A percentile compares a stretch with the other conserved stretches of the same genome.
Conservation (phyloP, 148 eudicot genomes). For the Cornus kousa region DNA sequence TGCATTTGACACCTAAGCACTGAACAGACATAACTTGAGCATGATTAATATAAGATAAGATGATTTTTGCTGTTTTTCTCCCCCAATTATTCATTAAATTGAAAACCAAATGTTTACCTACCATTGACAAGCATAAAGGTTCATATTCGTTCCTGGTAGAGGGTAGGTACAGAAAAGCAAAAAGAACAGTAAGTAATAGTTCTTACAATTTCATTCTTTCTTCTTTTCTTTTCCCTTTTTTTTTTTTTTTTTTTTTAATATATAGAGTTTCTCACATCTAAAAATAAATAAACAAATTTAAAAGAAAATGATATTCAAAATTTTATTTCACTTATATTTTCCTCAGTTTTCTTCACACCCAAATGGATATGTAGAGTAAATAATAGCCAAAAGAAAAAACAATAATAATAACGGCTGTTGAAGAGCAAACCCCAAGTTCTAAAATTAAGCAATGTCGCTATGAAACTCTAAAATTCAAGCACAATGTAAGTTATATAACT, state of each 20-base stretch:
- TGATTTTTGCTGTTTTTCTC: neutral
- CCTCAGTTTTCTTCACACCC: neutral
- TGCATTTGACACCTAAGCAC: neutral
- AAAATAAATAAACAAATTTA: neutral
- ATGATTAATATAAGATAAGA: neutral
- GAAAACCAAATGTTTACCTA: constrained; percentile 9
- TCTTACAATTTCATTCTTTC: too few species aligned
- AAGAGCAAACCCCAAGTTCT: neutral
- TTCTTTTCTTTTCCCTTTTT: too few species aligned
- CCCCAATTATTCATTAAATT: neutral
- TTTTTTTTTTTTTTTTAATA: too few species aligned
- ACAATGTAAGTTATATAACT: neutral
- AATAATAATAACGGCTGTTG: neutral
- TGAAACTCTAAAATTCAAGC: neutral
- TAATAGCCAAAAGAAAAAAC: neutral
- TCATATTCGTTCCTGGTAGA: neutral
- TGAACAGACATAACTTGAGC: neutral
- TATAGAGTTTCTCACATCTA: neutral
- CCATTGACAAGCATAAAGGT: neutral
- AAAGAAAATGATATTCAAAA: neutral
- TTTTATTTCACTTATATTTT: neutral
- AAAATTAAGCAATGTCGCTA: neutral
- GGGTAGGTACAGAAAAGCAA: constrained; percentile 2
- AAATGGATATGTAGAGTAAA: neutral
- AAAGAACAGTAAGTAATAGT: neutral